Conservation (phyloP, 495 filamentous ascomycete genomes). For the Talaromyces nanjingensis region DNA sequence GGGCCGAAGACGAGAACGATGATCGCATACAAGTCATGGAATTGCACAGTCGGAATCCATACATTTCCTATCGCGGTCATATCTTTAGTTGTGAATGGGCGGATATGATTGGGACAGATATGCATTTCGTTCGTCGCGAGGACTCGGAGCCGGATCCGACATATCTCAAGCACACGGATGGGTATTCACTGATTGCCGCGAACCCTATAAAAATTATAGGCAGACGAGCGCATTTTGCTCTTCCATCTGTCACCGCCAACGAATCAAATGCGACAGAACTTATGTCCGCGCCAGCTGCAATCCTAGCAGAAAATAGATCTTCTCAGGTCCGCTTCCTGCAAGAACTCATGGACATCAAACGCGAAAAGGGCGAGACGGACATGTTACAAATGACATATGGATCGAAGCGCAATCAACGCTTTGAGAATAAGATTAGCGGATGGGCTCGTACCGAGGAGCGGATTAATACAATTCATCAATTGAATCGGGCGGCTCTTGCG, state of each 20-base stretch:
- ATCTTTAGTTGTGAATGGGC: constrained; percentile 73
- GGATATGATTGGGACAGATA: constrained; percentile 70
- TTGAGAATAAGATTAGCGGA: constrained; percentile 25
- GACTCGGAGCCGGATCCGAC: constrained; percentile 31
- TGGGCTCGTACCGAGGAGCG: constrained; percentile 39
- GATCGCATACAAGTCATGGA: constrained; percentile 70
- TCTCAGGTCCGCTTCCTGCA: constrained; percentile 41
- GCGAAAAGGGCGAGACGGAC: constrained; percentile 37
- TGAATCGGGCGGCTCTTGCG: constrained; percentile 26
- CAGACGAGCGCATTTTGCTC: constrained; percentile 35
- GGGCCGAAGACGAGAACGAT: constrained; percentile 20
- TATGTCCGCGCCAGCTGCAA: constrained; percentile 1
- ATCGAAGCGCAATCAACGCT: constrained; percentile 19
- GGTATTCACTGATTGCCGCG: constrained; percentile 57
- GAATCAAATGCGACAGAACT: background rate
- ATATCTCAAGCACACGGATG: constrained; percentile 30
- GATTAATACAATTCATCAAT: constrained; percentile 24
- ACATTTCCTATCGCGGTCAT: constrained; percentile 67
- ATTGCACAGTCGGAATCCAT: constrained; percentile 63
- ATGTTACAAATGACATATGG: constrained; percentile 32
- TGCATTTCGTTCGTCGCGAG: constrained; percentile 56
- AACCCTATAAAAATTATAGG: constrained; percentile 45
- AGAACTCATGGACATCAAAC: constrained; percentile 34
- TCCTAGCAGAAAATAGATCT: background rate
- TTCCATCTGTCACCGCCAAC: background rate